Conservation (phyloP, 345 rosid species). For the Mercurialis annua region DNA sequence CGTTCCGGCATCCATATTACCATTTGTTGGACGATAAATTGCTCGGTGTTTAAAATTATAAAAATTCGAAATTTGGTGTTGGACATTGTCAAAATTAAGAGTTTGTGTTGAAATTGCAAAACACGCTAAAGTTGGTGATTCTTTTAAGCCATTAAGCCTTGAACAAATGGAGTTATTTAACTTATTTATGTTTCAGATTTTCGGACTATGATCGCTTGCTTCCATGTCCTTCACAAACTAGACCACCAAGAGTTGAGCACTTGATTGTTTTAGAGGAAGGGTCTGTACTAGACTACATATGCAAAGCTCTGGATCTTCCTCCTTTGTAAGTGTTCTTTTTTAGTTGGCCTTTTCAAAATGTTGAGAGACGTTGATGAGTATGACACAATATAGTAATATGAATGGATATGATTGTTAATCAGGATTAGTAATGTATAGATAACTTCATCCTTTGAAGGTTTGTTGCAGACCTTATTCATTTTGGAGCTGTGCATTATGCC, state of each 20-base stretch:
- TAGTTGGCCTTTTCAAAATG: constrained; percentile 1
- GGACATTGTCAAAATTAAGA: too few species aligned
- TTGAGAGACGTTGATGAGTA: constrained; percentile 8
- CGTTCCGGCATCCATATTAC: too few species aligned
- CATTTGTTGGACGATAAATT: too few species aligned
- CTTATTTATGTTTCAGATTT: constrained; percentile 44
- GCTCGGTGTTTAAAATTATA: too few species aligned
- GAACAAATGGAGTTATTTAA: too few species aligned
- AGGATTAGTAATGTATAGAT: constrained; percentile 30
- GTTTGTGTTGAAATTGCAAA: too few species aligned
- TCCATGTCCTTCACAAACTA: constrained; percentile 62
- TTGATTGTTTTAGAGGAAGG: constrained; percentile 69
- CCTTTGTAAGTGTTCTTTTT: constrained; percentile 58
- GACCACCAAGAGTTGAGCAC: constrained; percentile 81
- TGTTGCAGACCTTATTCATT: constrained; percentile 91
- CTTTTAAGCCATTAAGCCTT: too few species aligned
- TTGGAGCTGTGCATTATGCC: constrained; percentile 92
- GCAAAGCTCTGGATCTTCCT: constrained; percentile 68
- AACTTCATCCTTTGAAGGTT: constrained; percentile 67
- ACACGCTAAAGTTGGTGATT: too few species aligned
- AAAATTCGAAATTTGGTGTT: too few species aligned
- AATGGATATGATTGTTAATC: constrained; percentile 5
- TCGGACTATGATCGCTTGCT: constrained; percentile 62
- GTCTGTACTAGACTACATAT: constrained; percentile 54
- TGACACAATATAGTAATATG: background rate